A percentile compares a stretch with the other conserved stretches of the same genome.
These are phyloP conservation scores for Tulasnella sp. DNA, from an alignment of 768 basidiomycete species.

Conservation along the genomic window DNA sequence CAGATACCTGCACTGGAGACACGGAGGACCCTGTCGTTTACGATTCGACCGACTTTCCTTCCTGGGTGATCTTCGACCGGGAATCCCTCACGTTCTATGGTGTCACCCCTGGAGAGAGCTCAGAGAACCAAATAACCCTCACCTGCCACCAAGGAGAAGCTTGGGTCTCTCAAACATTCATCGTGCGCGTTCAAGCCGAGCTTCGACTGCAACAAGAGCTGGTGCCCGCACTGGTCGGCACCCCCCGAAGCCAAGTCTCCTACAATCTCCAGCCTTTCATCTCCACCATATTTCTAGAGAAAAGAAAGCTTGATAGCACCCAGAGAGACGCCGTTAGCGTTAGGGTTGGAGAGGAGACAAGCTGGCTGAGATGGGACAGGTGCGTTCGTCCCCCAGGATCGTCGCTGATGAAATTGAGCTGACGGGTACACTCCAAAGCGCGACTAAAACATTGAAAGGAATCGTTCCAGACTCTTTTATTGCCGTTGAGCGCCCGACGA, in stretches of 20 bases:
- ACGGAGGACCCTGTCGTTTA: conserved; percentile 7
- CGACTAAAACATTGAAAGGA: not conserved
- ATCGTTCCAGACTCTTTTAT: conserved; percentile 17
- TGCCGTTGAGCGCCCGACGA: not conserved
- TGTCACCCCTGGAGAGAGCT: not conserved
- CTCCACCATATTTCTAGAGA: not conserved
- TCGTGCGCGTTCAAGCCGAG: conserved; percentile 1
- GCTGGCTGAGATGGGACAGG: conserved; percentile 22
- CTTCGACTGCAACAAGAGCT: not conserved
- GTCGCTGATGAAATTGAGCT: not conserved
- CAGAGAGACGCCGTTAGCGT: not conserved
- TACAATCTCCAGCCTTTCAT: conserved; percentile 5
- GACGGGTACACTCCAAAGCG: not conserved
- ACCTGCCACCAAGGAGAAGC: conserved; percentile 1
- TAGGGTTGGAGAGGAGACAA: not conserved
- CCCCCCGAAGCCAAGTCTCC: conserved; percentile 6
- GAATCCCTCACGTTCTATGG: conserved; percentile 20
- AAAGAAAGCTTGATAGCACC: not conserved
- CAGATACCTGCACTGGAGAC: conserved; percentile 19
- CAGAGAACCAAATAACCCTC: not conserved
- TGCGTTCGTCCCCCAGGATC: not conserved
- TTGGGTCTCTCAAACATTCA: not conserved
- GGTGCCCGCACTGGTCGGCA: not conserved
- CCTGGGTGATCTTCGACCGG: conserved; percentile 9
- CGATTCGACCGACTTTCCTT: not conserved